Base-by-base conservation (phyloP, 306 rosid genomes). In the Notholithocarpus densiflorus region DNA sequence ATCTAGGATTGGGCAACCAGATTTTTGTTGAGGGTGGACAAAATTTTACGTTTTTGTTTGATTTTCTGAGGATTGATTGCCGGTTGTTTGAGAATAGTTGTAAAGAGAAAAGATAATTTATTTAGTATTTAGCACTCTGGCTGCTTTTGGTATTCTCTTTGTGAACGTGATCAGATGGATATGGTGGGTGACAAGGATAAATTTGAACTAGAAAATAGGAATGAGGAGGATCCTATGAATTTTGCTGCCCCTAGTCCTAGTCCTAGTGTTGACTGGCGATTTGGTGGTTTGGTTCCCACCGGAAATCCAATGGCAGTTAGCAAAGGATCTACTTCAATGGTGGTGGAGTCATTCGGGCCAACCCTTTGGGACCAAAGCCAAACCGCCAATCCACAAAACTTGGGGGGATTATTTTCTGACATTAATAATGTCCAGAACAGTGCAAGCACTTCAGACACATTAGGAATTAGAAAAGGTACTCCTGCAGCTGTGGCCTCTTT, bases 111-210 rank as follows among this genome's bases (percentile, higher is more conserved):
- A 54, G 59, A 77, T 27, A 72, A 70, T 48, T 48, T 10, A 48
- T 48, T 48, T 48, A 48, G 53, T 48, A 48, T 37, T 77, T 83
- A 74, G 68, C 71, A n/a, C 82, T 81, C 82, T 81, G 85, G 83
- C 59, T 52, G 65, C n/a, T 82, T 57, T 60, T 86, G 84, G 73
- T 77, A 40, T 69, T 73, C n/a, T 77, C 15, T 12, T 12, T 79
- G 75, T 70, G 64, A 55, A 80, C 82, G 81, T 75, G 76, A 12
- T 48, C 53, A 70, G 78, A 82, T 91, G 90, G 92, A 90, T 83
- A 89, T 91, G 92, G 89, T 91, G 93, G 89, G 92, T 75, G 98
- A 85, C 69, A 89, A 85, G 59, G 93, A 91, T 13, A 90, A 88
- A 52, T 85, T 85, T 87, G 97, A 89, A 89, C 78, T 86, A 4